Conservation (phyloP, 257 asterid species). For the Coffea eugenioides region DNA sequence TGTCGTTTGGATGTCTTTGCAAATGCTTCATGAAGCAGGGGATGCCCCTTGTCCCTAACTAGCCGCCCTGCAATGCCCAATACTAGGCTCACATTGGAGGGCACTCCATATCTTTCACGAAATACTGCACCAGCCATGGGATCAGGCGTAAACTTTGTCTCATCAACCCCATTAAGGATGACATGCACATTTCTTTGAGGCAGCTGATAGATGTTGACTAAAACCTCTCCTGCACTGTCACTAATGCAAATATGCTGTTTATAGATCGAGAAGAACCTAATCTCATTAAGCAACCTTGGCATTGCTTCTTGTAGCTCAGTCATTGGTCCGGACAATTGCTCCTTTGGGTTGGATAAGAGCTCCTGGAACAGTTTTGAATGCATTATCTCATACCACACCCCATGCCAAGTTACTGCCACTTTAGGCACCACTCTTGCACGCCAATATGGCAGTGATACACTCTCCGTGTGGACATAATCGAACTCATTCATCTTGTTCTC, state of each 20-base stretch:
- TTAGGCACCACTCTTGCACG: slow-evolving; percentile 24
- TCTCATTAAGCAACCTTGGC: slow-evolving; percentile 12
- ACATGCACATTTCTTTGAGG: slow-evolving; percentile 30
- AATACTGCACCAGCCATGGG: slow-evolving; percentile 7
- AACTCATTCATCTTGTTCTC: slow-evolving; percentile 7
- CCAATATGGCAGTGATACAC: slow-evolving; percentile 27
- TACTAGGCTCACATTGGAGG: slow-evolving; percentile 21
- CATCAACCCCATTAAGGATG: slow-evolving; percentile 29
- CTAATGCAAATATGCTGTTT: slow-evolving; percentile 25
- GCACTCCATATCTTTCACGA: slow-evolving; percentile 16
- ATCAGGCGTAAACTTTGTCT: slow-evolving; percentile 12
- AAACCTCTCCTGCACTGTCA: slow-evolving; percentile 26
- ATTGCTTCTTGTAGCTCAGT: slow-evolving; percentile 33
- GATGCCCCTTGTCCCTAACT: slow-evolving; percentile 32
- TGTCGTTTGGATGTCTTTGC: slow-evolving; percentile 1
- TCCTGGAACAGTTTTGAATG: slow-evolving; percentile 28
- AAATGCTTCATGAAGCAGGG: slow-evolving; percentile 20
- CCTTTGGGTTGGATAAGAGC: slow-evolving; percentile 9
- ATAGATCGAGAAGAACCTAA: slow-evolving; percentile 25
- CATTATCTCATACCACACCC: slow-evolving; percentile 34
- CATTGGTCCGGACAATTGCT: slow-evolving; percentile 1
- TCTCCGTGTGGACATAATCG: slow-evolving; percentile 24
- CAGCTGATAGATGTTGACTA: slow-evolving; percentile 27
- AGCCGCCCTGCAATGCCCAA: slow-evolving; percentile 27
- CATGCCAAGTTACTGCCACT: slow-evolving; percentile 34